Conservation (phyloP, 768 basidiomycete species). For the Amanita subjunquillea region DNA sequence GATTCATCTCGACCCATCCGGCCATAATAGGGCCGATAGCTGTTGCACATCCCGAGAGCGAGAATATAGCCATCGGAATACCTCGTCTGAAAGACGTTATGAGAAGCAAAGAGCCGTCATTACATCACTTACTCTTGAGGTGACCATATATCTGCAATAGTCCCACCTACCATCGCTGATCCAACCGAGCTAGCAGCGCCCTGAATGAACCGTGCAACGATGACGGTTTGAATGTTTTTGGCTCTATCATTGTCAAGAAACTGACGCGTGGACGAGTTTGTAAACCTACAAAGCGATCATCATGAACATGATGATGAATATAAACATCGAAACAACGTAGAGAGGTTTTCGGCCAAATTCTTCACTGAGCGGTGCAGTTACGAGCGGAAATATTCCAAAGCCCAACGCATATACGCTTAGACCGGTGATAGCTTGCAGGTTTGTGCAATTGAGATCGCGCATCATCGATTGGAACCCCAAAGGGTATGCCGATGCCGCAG, state of each 20-base stretch:
- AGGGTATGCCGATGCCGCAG: conserved; percentile 39
- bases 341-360: conserved; percentile 60
- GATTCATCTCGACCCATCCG: conserved; percentile 58
- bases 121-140: conserved; percentile 41
- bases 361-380: conserved; percentile 63
- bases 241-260: conserved; percentile 16
- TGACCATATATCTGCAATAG: conserved; percentile 60
- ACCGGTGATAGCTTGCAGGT: conserved; percentile 36
- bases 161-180: conserved; percentile 65
- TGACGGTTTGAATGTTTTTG: conserved; percentile 51
- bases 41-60: conserved; percentile 44
- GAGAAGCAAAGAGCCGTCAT: neutral
- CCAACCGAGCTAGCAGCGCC: conserved; percentile 63
- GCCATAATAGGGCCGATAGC: conserved; percentile 55
- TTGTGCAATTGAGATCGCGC: conserved; percentile 33
- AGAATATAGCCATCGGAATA: conserved; percentile 68
- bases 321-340: conserved; percentile 39
- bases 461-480: conserved; percentile 51
- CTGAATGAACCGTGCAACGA: conserved; percentile 50
- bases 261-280: neutral
- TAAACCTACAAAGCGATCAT: conserved; percentile 30
- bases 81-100: conserved; percentile 43
- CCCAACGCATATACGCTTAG: conserved; percentile 47
- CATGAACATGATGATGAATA: conserved; percentile 43
- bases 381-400: conserved; percentile 51